Conservation (phyloP, 169 alveolate genomes). For the Cytauxzoon felis region DNA sequence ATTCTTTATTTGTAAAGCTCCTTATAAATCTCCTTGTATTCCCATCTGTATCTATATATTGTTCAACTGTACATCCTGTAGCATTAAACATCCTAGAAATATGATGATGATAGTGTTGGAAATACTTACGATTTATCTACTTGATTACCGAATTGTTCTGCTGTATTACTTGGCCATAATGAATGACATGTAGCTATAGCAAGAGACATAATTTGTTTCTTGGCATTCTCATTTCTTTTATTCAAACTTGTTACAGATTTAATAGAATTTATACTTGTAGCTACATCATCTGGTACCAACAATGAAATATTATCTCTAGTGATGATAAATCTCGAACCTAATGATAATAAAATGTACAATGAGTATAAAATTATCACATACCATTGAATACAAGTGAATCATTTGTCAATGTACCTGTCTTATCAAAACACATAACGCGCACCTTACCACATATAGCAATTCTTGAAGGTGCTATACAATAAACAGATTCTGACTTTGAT, state of each 20-base stretch:
- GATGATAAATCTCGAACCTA: background rate
- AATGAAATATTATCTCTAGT: background rate
- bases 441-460: slow-evolving; percentile 95
- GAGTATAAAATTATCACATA: slow-evolving; percentile 9
- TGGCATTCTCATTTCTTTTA: slow-evolving; percentile 6
- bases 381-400: slow-evolving; percentile 85
- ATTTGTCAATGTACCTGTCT: slow-evolving; percentile 96
- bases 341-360: background rate
- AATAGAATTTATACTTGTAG: background rate
- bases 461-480: slow-evolving; percentile 93
- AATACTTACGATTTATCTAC: slow-evolving; percentile 62
- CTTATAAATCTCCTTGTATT: slow-evolving; percentile 35
- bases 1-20: slow-evolving; percentile 15
- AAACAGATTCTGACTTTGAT: slow-evolving; percentile 77
- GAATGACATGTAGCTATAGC: slow-evolving; percentile 66
- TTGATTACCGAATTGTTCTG: slow-evolving; percentile 56
- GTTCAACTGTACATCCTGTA: slow-evolving; percentile 62
- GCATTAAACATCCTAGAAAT: slow-evolving; percentile 51
- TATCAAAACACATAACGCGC: slow-evolving; percentile 91
- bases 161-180: slow-evolving; percentile 35
- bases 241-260: background rate
- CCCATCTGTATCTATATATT: slow-evolving; percentile 50
- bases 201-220: slow-evolving; percentile 27
- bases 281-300: slow-evolving; percentile 25
- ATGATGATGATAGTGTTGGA: background rate